Evolutionary conservation across 176 grass and related monocot genomes (phyloP), one percentile per base, ranked within the genome.

Genomic region (Aegilops bicornis): DNA sequence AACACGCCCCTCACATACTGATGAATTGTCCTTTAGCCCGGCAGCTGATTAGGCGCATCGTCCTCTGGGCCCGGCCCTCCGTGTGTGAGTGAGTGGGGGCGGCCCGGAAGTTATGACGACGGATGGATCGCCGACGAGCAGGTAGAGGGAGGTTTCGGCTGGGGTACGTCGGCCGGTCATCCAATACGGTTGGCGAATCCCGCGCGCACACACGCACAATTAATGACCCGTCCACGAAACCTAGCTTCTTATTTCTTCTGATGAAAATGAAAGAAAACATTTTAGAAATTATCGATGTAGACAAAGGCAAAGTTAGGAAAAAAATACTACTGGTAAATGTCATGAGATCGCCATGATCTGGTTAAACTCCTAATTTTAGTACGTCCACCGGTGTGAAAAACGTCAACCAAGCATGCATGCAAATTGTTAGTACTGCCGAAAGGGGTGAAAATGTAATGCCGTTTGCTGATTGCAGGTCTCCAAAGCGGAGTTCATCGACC

Each of bases 401-500:
- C 30, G 3, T 31, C 30, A 31, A 31, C 30, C 30, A 31, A 31
- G 30, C 30, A 31, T 31, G 30, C 30, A 31, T 31, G 30, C 30
- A 31, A 31, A 31, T 31, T 31, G 30, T 31, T 31, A 2, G 30
- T 31, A 31, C 30, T 31, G 30, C 30, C 30, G 30, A 31, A 31
- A 31, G 30, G 30, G 30, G 30, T 31, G 30, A 31, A 31, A 31
- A 31, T 31, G 30, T 31, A 31, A 31, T 31, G 30, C 2, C 30
- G 30, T 31, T 31, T 31, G 30, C 30, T 31, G 30, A 31, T 31
- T 31, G 40, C 42, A 98, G 96, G 86, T 91, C 1, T 95, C 96
- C 3, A 95, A 89, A 65, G 89, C 92, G 56, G 93, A 98, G 86
- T 93, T 98, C 87, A 82, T 98, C 25, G 92, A 95, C 0, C 88